phyloP scores from a whole-genome alignment of 208 protist species.

The Herpetomonas tarakana region DNA sequence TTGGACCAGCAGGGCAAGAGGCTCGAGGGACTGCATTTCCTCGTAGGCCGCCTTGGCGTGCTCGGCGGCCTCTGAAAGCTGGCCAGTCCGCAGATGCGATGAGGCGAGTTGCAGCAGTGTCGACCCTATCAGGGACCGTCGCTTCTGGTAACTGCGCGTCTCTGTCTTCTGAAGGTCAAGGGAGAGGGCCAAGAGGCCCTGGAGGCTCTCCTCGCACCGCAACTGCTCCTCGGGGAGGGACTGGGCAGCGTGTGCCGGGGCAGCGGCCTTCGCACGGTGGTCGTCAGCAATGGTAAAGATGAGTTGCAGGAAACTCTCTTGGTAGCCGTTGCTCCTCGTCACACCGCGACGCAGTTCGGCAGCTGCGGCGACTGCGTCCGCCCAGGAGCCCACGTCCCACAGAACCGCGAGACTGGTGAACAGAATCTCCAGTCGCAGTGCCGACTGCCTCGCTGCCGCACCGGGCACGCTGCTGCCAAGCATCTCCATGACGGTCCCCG shows the following conservation, averaged over 20 bases:
- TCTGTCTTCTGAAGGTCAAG: constrained; percentile 12
- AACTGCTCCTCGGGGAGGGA: background rate
- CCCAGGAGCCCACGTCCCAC: constrained; percentile 23
- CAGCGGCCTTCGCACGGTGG: background rate
- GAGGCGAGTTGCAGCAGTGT: constrained; percentile 27
- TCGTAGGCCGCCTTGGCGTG: constrained; percentile 7
- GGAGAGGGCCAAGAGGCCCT: constrained; percentile 25
- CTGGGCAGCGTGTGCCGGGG: background rate
- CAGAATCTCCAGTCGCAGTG: constrained; percentile 32
- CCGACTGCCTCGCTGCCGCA: background rate
- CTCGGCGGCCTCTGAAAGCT: constrained; percentile 10
- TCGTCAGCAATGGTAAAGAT: constrained; percentile 36
- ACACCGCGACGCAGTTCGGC: constrained; percentile 24
- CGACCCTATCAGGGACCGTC: constrained; percentile 22
- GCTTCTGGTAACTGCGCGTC: background rate
- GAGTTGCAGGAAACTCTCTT: constrained; percentile 58
- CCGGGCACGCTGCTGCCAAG: constrained; percentile 3
- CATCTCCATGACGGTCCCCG: no score
- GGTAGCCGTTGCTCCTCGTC: constrained; percentile 13
- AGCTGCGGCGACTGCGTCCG: constrained; percentile 15
- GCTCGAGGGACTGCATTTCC: constrained; percentile 29
- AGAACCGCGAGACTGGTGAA: constrained; percentile 47
- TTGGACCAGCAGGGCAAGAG: constrained; percentile 19
- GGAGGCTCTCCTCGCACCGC: constrained; percentile 1
- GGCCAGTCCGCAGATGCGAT: constrained; percentile 12